Percentiles rank a stretch among this genome's conserved stretches.
phyloP scores from a whole-genome alignment of 306 rosid species.

The Acmispon strigosus region DNA sequence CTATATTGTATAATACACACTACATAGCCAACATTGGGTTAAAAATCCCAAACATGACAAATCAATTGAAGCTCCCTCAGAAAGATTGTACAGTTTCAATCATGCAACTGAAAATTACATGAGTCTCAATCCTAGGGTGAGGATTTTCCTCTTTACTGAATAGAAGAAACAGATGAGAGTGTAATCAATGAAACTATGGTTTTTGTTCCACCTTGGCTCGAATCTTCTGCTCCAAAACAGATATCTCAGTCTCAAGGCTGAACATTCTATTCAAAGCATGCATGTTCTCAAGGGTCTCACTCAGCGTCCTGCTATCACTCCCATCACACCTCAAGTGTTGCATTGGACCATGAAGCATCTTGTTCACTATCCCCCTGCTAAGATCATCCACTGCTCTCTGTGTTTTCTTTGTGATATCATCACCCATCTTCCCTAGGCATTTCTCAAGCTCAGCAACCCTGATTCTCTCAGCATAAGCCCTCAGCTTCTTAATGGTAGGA shows the following conservation, averaged over 20 bases:
- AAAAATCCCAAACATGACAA: slow-evolving; percentile 24
- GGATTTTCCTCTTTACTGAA: slow-evolving; percentile 26
- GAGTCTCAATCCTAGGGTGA: slow-evolving; percentile 19
- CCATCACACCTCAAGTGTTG: slow-evolving; percentile 98
- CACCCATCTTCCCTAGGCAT: slow-evolving; percentile 89
- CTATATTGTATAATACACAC: slow-evolving; percentile 32
- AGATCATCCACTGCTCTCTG: slow-evolving; percentile 91
- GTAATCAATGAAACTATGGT: slow-evolving; percentile 40
- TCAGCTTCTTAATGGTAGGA: slow-evolving; percentile 91
- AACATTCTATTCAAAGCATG: slow-evolving; percentile 98
- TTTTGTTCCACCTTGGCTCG: slow-evolving; percentile 91
- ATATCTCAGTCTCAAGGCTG: slow-evolving; percentile 86
- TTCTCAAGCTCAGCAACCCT: slow-evolving; percentile 86
- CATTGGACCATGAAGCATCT: slow-evolving; percentile 98
- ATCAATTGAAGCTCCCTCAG: slow-evolving; percentile 22
- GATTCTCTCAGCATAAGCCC: slow-evolving; percentile 96
- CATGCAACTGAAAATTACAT: slow-evolving; percentile 32
- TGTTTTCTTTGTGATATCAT: slow-evolving; percentile 82
- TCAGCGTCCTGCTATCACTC: slow-evolving; percentile 84
- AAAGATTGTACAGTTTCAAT: slow-evolving; percentile 19
- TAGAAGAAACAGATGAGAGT: slow-evolving; percentile 30
- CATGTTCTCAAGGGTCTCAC: slow-evolving; percentile 95
- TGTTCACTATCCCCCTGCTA: slow-evolving; percentile 89
- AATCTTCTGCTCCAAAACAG: slow-evolving; percentile 86
- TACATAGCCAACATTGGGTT: slow-evolving; percentile 12